A percentile compares a stretch with the other conserved stretches of the same genome.
Evolutionary conservation across 768 basidiomycete species (phyloP).

Genomic region (Strobilomyces confusus): DNA sequence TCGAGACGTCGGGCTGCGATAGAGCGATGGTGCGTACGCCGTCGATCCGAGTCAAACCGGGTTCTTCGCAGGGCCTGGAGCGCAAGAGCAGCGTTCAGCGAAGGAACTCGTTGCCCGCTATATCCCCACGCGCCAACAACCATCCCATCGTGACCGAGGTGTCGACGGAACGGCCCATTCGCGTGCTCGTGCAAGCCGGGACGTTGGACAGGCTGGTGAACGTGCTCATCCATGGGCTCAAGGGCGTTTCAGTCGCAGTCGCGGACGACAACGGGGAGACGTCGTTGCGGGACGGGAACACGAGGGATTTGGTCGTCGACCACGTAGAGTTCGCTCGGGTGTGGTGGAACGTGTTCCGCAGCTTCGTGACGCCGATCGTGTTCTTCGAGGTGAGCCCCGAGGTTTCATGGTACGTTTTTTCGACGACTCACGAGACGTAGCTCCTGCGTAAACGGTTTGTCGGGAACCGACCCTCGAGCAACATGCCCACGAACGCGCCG

Average conservation of each 20-base stretch:
- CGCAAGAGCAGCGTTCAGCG: conserved; percentile 74
- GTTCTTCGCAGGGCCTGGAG: conserved; percentile 62
- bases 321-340: conserved; percentile 66
- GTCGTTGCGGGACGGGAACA: conserved; percentile 69
- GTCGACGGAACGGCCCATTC: conserved; percentile 65
- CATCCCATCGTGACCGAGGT: conserved; percentile 57
- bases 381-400: conserved; percentile 70
- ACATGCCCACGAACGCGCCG: conserved; percentile 39
- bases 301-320: conserved; percentile 69
- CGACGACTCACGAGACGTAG: conserved; percentile 34
- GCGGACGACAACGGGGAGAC: conserved; percentile 88
- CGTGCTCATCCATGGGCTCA: conserved; percentile 72
- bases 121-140: conserved; percentile 59
- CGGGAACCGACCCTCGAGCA: conserved; percentile 41
- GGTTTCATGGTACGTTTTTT: not conserved
- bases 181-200: conserved; percentile 75
- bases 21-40: conserved; percentile 55
- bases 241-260: conserved; percentile 73
- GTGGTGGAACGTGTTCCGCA: conserved; percentile 84
- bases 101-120: conserved; percentile 74
- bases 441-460: conserved; percentile 73
- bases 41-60: conserved; percentile 75
- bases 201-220: conserved; percentile 72
- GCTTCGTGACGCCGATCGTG: conserved; percentile 74
- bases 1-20: conserved; percentile 36